These are phyloP conservation scores for Aspergillus sp. DNA, from an alignment of 2,329 filamentous ascomycete genomes.

Conservation along the genomic window DNA sequence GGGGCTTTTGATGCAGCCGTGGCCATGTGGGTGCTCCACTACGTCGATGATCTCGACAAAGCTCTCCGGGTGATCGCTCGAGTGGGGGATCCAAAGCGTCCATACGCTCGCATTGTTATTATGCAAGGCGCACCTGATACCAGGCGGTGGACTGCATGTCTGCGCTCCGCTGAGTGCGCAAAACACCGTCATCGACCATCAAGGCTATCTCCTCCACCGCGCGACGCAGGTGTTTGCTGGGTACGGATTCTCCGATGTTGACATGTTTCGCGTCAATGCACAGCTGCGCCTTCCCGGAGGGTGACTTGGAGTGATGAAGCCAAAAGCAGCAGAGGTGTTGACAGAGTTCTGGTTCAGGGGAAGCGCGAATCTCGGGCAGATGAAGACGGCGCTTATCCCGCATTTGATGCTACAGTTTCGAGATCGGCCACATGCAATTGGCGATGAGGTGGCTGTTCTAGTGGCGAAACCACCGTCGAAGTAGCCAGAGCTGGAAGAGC, in stretches of 20 bases:
- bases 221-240: not conserved
- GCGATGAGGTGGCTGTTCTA: not conserved
- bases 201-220: not conserved
- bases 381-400: not conserved
- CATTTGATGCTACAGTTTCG: not conserved
- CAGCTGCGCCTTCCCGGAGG: not conserved
- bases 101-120: too few species aligned
- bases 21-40: too few species aligned
- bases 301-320: not conserved
- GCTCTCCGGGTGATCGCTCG: too few species aligned
- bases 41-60: too few species aligned
- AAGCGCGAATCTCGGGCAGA: not conserved
- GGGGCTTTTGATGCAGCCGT: too few species aligned
- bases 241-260: not conserved
- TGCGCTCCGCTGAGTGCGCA: not conserved
- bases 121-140: too few species aligned
- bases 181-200: not conserved
- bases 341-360: not conserved
- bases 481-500: too few species aligned
- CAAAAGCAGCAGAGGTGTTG: not conserved
- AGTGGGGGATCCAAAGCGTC: too few species aligned
- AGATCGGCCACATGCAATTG: slow-evolving; percentile 1
- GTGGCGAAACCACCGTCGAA: not conserved
- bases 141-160: too few species aligned
- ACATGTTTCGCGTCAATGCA: not conserved